phyloP scores from a whole-genome alignment of 2,329 filamentous ascomycete species.

The Fusarium decemcellulare region DNA sequence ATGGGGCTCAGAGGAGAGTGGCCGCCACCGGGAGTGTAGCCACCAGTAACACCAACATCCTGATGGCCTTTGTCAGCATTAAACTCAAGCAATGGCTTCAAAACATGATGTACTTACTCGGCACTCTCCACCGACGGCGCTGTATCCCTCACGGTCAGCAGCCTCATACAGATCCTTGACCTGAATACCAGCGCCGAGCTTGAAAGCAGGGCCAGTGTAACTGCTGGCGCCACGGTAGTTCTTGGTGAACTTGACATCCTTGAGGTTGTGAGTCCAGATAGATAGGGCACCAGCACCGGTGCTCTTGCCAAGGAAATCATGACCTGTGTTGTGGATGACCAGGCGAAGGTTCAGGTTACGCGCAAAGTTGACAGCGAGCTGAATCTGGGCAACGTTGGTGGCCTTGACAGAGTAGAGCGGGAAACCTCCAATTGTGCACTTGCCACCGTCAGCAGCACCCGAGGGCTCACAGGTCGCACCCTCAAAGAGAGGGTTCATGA shows the following conservation, averaged over 20 bases:
- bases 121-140: conserved; percentile 69
- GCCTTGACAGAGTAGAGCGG: conserved; percentile 59
- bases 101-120: background rate
- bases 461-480: conserved; percentile 55
- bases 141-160: conserved; percentile 61
- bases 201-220: conserved; percentile 67
- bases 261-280: conserved; percentile 58
- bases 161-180: conserved; percentile 62
- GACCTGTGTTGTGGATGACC: conserved; percentile 65
- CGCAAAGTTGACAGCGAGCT: conserved; percentile 63
- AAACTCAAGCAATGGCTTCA: rapidly evolving
- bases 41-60: conserved; percentile 71
- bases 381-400: conserved; percentile 60
- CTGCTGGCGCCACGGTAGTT: conserved; percentile 53
- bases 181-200: conserved; percentile 67
- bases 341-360: conserved; percentile 62
- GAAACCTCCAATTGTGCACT: conserved; percentile 58
- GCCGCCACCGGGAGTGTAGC: conserved; percentile 73
- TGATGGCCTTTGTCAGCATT: background rate
- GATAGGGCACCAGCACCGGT: conserved; percentile 64
- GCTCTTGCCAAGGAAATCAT: conserved; percentile 69
- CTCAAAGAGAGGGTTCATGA: conserved; percentile 58
- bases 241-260: conserved; percentile 57
- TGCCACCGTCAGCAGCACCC: conserved; percentile 39
- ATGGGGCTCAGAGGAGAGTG: conserved; percentile 65